phyloP scores from a whole-genome alignment of 2,329 filamentous ascomycete genomes.

The Dothistroma septosporum region DNA sequence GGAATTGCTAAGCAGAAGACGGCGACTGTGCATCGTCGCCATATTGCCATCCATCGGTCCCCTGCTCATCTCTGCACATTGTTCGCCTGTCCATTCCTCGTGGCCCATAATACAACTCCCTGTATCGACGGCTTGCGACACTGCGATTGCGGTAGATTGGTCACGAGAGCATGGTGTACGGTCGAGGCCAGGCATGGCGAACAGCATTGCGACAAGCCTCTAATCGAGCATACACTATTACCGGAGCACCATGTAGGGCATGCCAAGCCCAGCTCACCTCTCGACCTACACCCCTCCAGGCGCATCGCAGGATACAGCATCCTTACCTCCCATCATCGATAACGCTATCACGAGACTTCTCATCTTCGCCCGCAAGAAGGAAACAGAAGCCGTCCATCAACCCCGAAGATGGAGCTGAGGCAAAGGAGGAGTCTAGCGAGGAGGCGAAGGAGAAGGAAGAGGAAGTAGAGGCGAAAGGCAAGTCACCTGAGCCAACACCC shows the following conservation, averaged over 20 bases:
- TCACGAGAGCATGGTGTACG: slow-evolving; percentile 56
- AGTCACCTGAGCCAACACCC: slow-evolving; percentile 47
- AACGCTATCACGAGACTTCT: slow-evolving; percentile 34
- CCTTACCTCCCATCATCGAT: slow-evolving; percentile 23
- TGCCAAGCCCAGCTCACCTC: slow-evolving; percentile 26
- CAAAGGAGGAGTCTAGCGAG: slow-evolving; percentile 38
- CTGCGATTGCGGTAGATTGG: not conserved
- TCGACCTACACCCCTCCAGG: slow-evolving; percentile 14
- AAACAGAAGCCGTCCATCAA: slow-evolving; percentile 55
- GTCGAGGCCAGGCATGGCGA: slow-evolving; percentile 63
- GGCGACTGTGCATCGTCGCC: no score
- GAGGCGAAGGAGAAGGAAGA: slow-evolving; percentile 38
- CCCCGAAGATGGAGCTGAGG: slow-evolving; percentile 43
- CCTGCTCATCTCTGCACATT: not conserved
- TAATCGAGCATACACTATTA: slow-evolving; percentile 28
- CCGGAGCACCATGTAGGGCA: slow-evolving; percentile 25
- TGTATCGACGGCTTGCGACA: not conserved
- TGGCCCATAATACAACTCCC: not conserved
- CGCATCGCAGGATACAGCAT: slow-evolving; percentile 19
- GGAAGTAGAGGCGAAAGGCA: slow-evolving; percentile 45
- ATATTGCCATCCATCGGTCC: not conserved
- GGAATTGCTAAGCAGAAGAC: no score
- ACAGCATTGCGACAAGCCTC: slow-evolving; percentile 44
- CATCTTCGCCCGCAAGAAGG: slow-evolving; percentile 44
- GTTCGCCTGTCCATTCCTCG: not conserved